Evolutionary conservation across 768 basidiomycete genomes (phyloP), one percentile per base, ranked within the genome.

Genomic region (Boletus bicolor): DNA sequence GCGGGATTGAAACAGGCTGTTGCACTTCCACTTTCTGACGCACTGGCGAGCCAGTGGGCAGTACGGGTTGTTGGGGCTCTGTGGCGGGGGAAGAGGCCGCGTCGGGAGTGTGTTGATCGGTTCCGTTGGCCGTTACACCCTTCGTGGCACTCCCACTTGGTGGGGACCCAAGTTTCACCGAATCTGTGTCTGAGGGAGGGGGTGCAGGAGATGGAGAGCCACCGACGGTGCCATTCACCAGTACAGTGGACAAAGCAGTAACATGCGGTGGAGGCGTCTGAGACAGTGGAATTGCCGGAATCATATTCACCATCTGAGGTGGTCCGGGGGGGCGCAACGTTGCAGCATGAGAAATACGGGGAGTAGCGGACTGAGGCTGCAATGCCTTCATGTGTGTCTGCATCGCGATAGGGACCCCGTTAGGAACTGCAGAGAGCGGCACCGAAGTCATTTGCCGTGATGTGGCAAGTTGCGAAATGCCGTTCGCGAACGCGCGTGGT

Each of bases 381-480:
- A 87, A 78, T 65, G 82, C 80, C 75, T 85, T 85, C 64, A 83
- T 69, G 50, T 82, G 82, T 12, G 83, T 77, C 45, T 79, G 79
- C 63, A 85, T 76, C 1, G 86, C 75, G n/a, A 87, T 76, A 0
- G 85, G 79, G 0, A 81, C 76, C 7, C 79, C 83, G 55, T 75
- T 78, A 11, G 72, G 64, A 32, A 73, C 60, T 19, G 68, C 38
- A 7, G 65, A 61, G 14, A 69, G 62, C 4, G 72, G 55, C 3
- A 63, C 53, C 3, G 61, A 60, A 7, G 61, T 11, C 38, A 68
- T 57, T 34, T 63, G 62, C 15, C 64, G 68, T 11, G 66, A 55
- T 2, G 67, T 30, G 1, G 56, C 41, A 36, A 70, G 58, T 5
- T 60, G 71, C 21, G 71, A 60, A 34, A 64, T 58, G 10, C 72